Evolutionary conservation across 345 rosid species (phyloP), one percentile per base, ranked within the genome.

Genomic region (Nasturtium officinale): DNA sequence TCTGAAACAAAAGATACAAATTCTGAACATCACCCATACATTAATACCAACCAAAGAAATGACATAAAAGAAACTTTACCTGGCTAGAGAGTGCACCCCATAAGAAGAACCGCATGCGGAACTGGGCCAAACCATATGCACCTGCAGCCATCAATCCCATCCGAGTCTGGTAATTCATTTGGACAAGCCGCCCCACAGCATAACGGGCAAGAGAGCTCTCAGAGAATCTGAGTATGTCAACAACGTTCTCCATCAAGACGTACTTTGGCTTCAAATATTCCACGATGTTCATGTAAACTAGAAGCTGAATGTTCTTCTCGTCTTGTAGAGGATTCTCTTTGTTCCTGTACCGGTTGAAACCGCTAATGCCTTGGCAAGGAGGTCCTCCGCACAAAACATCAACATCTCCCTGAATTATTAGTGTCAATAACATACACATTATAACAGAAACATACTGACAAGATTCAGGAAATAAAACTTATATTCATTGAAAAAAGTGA

Each of bases 331-430:
- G 98, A 8, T 78, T 25, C 1, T 76, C 65, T 38, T 1, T 45
- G 38, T 92, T 80, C 37, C 96, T 85, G 21, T 81, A 86, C 13
- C 97, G 78, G 51, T 92, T 92, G 55, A 78, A 84, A 1, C 98
- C 97, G 32, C 93, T 92, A 15, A 92, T 75, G 0, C 98, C 98
- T 81, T 92, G 97, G 59, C 96, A 92, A 0, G 98, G 95, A 0
- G 98, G 96, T 2, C 98, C 96, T 3, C 96, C 96, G 54, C 98
- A 88, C 29, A 92, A 55, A n/a, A 88, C 91, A 82, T 87, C 88
- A 8, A 77, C 89, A 60, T 57, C 71, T 9, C 96, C 93, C 96
- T 90, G 32, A 28, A 25, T 65, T 18, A 54, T 50, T 29, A 54
- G 6, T 62, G 58, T 67, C 47, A 68, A 9, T 46, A 21, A 26